Conservation (phyloP, 371 early-diverging fungal genomes). For the Nosema muscidifuracis region DNA sequence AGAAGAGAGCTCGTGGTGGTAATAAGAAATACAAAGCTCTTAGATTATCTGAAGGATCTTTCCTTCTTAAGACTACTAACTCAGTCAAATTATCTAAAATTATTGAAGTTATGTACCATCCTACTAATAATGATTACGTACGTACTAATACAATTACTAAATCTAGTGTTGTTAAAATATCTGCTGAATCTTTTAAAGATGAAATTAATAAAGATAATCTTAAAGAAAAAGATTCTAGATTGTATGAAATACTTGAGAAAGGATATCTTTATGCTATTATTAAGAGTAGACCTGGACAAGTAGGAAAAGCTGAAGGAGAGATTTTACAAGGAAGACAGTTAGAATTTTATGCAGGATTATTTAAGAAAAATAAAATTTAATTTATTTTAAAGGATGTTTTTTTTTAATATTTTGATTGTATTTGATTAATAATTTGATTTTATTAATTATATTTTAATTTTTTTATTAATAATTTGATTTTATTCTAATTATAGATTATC, state of each 20-base stretch:
- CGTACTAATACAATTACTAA: slow-evolving; percentile 99
- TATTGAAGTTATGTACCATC: slow-evolving; percentile 93
- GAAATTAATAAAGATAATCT: slow-evolving; percentile 92
- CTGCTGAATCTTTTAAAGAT: slow-evolving; percentile 94
- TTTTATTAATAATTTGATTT: too few species aligned
- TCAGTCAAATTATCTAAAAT: slow-evolving; percentile 68
- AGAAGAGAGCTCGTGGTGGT: slow-evolving; percentile 92
- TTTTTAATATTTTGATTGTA: background rate
- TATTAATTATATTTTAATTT: background rate
- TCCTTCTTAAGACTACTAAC: slow-evolving; percentile 53
- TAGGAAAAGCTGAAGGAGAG: slow-evolving; percentile 93
- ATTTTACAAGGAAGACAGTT: slow-evolving; percentile 97
- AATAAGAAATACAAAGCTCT: slow-evolving; percentile 94
- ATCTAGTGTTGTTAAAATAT: slow-evolving; percentile 91
- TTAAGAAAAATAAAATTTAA: slow-evolving; percentile 68
- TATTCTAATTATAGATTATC: too few species aligned
- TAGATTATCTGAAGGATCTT: slow-evolving; percentile 81
- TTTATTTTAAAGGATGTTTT: background rate
- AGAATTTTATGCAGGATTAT: slow-evolving; percentile 80
- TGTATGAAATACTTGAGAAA: slow-evolving; percentile 84
- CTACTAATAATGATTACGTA: slow-evolving; percentile 98
- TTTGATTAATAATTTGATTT: background rate
- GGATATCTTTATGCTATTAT: slow-evolving; percentile 82
- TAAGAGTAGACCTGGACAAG: slow-evolving; percentile 95
- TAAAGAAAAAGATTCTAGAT: slow-evolving; percentile 71